Base-by-base conservation (phyloP, 306 rosid species). In the Rosa multiflora region DNA sequence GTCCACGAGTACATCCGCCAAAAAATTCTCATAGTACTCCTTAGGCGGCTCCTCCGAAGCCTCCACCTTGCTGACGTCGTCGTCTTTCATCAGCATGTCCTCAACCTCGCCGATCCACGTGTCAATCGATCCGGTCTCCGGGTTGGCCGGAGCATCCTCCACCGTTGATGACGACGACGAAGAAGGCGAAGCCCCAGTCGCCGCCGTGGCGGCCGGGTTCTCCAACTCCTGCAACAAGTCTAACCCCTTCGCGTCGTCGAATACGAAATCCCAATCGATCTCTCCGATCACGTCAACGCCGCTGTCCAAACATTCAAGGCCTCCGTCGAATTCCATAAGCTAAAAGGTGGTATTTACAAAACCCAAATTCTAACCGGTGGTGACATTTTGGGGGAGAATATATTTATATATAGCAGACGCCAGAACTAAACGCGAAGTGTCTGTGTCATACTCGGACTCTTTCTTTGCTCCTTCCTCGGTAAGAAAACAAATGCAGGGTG, bases 71-170 rank as follows among this genome's bases (percentile, higher is more conserved):
- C 42, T 42, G 2, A 48, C 53, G 47, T 69, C 85, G 37, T 81
- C 85, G 73, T 88, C 94, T 2, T 72, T 53, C 94, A 94, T 87
- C 63, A 94, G 80, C 68, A 89, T 9, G 80, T 76, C 85, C 85
- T 91, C 93, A 29, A 94, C 79, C 77, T 89, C 77, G 56, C 48
- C 84, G 72, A 86, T 77, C 83, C 85, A 72, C 1, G 86, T 77
- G 8, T 80, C 51, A 17, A 67, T 46, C 3, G 87, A 76, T 48
- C 71, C 86, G 0, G 73, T 66, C 23, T 82, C 83, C 1, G 78
- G 77, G 71, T 29, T 12, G 11, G 82, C 68, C 49, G 46, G 72
- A 39, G 62, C 78, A n/a, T 49, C 63, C 39, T 67, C 58, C 23
- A 53, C 73, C 4, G 80, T n/a, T 7, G 76, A 69, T 1, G 80